Conservation (phyloP, 169 alveolate species). For the Plasmodium yoelii region DNA sequence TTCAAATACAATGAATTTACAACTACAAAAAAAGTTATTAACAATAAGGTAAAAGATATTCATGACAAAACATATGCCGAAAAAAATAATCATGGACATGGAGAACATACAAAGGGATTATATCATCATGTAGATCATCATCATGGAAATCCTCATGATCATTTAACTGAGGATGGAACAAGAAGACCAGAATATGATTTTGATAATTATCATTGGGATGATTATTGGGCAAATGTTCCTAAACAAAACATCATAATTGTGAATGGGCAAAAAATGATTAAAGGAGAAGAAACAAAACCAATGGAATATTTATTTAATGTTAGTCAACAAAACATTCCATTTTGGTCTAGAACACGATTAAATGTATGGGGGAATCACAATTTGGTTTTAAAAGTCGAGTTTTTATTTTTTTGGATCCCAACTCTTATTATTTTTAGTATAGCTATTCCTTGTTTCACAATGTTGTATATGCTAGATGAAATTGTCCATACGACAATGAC, state of each 20-base stretch:
- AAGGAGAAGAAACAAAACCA: conserved; percentile 89
- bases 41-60: conserved; percentile 1
- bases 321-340: conserved; percentile 83
- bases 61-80: conserved; percentile 8
- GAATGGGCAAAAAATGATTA: conserved; percentile 88
- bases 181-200: conserved; percentile 79
- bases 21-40: conserved; percentile 32
- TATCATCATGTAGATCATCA: conserved; percentile 86
- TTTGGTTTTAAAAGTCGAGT: conserved; percentile 87
- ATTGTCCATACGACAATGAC: conserved; percentile 91
- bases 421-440: conserved; percentile 88
- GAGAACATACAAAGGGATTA: conserved; percentile 69
- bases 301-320: conserved; percentile 86
- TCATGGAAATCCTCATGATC: conserved; percentile 91
- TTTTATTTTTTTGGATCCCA: conserved; percentile 91
- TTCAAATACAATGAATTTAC: conserved; percentile 44
- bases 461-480: conserved; percentile 90
- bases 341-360: conserved; percentile 82
- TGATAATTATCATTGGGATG: conserved; percentile 88
- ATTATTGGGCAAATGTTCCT: conserved; percentile 86
- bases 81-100: conserved; percentile 23
- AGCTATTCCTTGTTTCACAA: conserved; percentile 90
- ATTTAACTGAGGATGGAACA: conserved; percentile 87
- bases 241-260: conserved; percentile 87
- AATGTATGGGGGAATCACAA: conserved; percentile 86